These are phyloP conservation scores for Eucalyptus tenuipes DNA, from an alignment of 345 rosid species.

Conservation along the genomic window DNA sequence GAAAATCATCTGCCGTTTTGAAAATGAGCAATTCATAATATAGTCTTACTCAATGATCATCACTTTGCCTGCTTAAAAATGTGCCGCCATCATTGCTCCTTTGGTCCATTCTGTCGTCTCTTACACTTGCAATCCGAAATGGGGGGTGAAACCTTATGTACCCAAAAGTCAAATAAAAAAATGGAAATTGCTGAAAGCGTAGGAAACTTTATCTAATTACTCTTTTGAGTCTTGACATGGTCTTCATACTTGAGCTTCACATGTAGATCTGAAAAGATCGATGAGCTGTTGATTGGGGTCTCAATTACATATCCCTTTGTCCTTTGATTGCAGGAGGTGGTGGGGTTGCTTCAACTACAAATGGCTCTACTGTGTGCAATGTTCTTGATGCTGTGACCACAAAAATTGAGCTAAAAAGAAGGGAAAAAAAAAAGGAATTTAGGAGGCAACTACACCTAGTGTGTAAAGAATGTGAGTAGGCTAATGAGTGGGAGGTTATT, in stretches of 20 bases:
- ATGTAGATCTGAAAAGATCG: background rate
- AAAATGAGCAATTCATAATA: background rate
- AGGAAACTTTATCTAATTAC: background rate
- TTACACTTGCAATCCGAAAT: background rate
- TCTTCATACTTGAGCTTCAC: background rate
- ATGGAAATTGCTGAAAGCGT: background rate
- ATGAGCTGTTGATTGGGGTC: background rate
- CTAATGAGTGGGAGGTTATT: background rate
- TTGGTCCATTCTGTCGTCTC: background rate
- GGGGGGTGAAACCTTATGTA: background rate
- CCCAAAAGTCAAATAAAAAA: background rate
- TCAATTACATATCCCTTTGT: background rate
- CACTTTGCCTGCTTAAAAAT: background rate
- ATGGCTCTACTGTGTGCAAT: constrained; percentile 4
- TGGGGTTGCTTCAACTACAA: constrained; percentile 16
- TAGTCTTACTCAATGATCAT: background rate
- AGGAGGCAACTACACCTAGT: background rate
- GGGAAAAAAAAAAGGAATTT: background rate
- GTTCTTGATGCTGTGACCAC: constrained; percentile 7
- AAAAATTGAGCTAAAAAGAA: background rate
- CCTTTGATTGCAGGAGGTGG: constrained; percentile 21
- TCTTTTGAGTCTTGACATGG: background rate
- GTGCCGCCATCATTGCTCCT: background rate
- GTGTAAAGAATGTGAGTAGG: background rate
- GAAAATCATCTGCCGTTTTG: background rate